These are phyloP conservation scores for Histomonas meleagridis DNA, from an alignment of 208 protist species.

Conservation along the genomic window DNA sequence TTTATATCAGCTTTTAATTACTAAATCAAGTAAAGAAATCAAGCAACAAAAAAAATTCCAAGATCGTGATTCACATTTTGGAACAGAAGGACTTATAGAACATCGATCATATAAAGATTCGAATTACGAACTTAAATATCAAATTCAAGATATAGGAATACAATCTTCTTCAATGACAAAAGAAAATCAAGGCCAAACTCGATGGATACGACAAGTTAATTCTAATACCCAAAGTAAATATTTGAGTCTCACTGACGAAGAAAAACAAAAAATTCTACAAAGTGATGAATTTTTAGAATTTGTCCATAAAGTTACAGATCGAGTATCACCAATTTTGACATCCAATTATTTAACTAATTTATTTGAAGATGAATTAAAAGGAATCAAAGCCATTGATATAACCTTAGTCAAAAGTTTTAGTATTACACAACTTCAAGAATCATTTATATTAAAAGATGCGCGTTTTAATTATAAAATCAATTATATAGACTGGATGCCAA, in stretches of 20 bases:
- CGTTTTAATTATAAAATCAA: neutral
- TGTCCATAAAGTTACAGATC: neutral
- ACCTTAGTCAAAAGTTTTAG: slow-evolving; percentile 13
- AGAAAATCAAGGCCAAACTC: neutral
- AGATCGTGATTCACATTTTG: slow-evolving; percentile 21
- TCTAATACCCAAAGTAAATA: neutral
- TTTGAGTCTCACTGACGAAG: neutral
- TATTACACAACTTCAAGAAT: slow-evolving; percentile 17
- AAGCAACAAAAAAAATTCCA: slow-evolving; percentile 9
- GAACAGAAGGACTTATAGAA: slow-evolving; percentile 29
- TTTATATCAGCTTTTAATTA: slow-evolving; percentile 22
- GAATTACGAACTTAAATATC: neutral
- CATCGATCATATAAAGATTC: slow-evolving; percentile 8
- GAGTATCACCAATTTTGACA: neutral
- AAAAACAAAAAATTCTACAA: neutral
- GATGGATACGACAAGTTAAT: neutral
- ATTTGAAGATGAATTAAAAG: neutral
- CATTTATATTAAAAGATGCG: neutral
- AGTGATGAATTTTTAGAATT: slow-evolving; percentile 26
- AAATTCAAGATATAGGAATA: neutral
- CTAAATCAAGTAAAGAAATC: neutral
- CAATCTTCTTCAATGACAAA: neutral
- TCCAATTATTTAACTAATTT: neutral
- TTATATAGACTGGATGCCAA: slow-evolving; percentile 4
- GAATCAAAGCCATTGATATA: neutral